Evolutionary conservation across 345 rosid species (phyloP).

Genomic region (Trapa incisa): DNA sequence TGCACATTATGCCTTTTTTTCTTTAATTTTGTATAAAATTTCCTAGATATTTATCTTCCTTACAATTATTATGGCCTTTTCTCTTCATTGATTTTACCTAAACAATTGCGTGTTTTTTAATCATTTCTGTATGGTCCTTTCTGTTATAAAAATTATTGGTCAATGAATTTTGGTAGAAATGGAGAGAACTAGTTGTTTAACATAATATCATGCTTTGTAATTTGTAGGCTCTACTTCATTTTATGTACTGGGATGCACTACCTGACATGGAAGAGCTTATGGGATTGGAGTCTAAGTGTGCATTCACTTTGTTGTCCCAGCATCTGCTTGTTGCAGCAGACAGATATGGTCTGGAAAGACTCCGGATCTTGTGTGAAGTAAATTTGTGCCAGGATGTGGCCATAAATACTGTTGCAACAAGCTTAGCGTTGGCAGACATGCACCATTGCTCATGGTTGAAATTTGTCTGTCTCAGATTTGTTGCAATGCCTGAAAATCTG

Average conservation of each 20-base stretch:
- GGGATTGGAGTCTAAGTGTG: constrained; percentile 47
- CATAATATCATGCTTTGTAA: not conserved
- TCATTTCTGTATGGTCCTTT: not conserved
- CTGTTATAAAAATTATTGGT: no score
- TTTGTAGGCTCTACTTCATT: constrained; percentile 50
- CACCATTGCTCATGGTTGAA: constrained; percentile 54
- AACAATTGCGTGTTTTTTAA: not conserved
- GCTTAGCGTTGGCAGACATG: constrained; percentile 60
- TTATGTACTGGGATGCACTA: constrained; percentile 46
- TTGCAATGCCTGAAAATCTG: constrained; percentile 42
- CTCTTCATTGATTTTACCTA: not conserved
- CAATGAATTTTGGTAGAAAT: not conserved
- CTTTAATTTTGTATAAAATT: not conserved
- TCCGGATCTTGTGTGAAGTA: constrained; percentile 34
- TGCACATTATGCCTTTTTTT: no score
- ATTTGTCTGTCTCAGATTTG: constrained; percentile 49
- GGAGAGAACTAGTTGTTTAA: no score
- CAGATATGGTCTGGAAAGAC: constrained; percentile 53
- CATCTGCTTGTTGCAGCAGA: constrained; percentile 65
- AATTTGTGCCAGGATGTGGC: constrained; percentile 46
- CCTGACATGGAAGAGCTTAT: constrained; percentile 56
- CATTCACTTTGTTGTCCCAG: constrained; percentile 53
- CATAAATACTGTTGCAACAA: constrained; percentile 53
- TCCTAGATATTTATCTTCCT: not conserved
- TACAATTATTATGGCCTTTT: not conserved